These are phyloP conservation scores for Cutaneotrichosporon mucoides DNA, from an alignment of 1,284 basidiomycete genomes.

Conservation along the genomic window DNA sequence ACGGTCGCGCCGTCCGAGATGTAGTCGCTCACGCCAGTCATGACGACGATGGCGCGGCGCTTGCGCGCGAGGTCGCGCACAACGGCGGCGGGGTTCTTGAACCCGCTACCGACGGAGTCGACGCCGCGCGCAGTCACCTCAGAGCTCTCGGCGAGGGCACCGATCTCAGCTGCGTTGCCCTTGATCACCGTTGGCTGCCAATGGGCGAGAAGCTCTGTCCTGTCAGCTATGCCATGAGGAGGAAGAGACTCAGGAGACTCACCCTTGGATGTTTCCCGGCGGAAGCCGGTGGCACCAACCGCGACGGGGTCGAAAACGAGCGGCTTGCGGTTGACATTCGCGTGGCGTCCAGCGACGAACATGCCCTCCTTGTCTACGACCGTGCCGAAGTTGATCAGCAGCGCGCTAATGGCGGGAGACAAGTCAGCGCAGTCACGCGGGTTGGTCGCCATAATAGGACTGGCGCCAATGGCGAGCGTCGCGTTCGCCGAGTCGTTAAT, in stretches of 20 bases:
- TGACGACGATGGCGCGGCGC: constrained; percentile 78
- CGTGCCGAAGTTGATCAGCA: constrained; percentile 90
- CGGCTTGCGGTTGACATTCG: constrained; percentile 71
- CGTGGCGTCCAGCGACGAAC: constrained; percentile 68
- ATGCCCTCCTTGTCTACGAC: constrained; percentile 69
- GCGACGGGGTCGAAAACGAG: constrained; percentile 93
- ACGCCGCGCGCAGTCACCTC: constrained; percentile 84
- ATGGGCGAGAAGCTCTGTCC: constrained; percentile 64
- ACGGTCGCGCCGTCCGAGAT: constrained; percentile 75
- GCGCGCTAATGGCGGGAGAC: constrained; percentile 60
- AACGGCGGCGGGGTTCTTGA: constrained; percentile 68
- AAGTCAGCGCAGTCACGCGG: constrained; percentile 79
- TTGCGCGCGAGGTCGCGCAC: constrained; percentile 67
- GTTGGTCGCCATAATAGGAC: constrained; percentile 89
- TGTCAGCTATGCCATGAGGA: constrained; percentile 4
- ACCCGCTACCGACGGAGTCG: constrained; percentile 72
- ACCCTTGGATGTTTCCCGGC: constrained; percentile 57
- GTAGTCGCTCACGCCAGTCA: constrained; percentile 81
- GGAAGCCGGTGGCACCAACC: constrained; percentile 74
- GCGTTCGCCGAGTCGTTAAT: constrained; percentile 88
- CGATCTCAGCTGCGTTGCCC: constrained; percentile 90
- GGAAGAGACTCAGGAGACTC: constrained; percentile 11
- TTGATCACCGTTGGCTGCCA: constrained; percentile 93
- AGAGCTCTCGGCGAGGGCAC: constrained; percentile 64
- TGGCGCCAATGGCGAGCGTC: constrained; percentile 80